Evolutionary conservation across 225 moss, liverwort and hornwort genomes (phyloP).

Genomic region (Antitrichia curtipendula): DNA sequence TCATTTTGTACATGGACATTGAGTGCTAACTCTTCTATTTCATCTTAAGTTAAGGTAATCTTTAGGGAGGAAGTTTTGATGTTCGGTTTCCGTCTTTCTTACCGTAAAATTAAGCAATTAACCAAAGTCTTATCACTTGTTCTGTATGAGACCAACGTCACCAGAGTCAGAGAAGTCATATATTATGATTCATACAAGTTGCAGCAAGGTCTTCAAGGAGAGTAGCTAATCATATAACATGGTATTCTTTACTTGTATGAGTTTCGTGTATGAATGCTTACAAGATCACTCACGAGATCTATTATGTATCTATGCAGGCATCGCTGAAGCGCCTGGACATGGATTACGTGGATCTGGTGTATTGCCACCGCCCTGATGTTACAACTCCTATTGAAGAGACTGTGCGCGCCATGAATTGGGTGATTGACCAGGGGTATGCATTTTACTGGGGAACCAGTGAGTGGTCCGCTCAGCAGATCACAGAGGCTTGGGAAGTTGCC

Average conservation of each 20-base stretch:
- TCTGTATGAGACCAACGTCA: not conserved
- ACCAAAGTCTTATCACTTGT: not conserved
- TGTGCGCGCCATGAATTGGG: slow-evolving; percentile 91
- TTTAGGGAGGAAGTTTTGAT: not conserved
- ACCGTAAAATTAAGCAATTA: not conserved
- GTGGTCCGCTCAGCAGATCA: slow-evolving; percentile 90
- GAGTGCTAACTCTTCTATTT: not conserved
- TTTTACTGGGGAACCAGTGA: slow-evolving; percentile 99
- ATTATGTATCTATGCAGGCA: not conserved
- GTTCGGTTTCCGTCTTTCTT: not conserved
- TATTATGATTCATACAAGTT: not conserved
- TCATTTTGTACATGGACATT: not conserved
- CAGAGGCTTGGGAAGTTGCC: slow-evolving; percentile 89
- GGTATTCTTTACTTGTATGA: not conserved
- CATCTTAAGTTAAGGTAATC: not conserved
- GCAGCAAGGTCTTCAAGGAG: not conserved
- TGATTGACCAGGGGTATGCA: slow-evolving; percentile 77
- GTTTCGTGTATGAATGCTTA: not conserved
- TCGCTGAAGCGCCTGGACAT: slow-evolving; percentile 66
- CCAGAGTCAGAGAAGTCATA: not conserved
- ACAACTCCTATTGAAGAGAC: slow-evolving; percentile 86
- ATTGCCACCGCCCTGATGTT: slow-evolving; percentile 74
- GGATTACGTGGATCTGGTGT: slow-evolving; percentile 86
- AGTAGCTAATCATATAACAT: not conserved
- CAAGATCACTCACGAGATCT: not conserved